Evolutionary conservation across 495 filamentous ascomycete genomes (phyloP).

Genomic region (Aspergillus haitiensis): DNA sequence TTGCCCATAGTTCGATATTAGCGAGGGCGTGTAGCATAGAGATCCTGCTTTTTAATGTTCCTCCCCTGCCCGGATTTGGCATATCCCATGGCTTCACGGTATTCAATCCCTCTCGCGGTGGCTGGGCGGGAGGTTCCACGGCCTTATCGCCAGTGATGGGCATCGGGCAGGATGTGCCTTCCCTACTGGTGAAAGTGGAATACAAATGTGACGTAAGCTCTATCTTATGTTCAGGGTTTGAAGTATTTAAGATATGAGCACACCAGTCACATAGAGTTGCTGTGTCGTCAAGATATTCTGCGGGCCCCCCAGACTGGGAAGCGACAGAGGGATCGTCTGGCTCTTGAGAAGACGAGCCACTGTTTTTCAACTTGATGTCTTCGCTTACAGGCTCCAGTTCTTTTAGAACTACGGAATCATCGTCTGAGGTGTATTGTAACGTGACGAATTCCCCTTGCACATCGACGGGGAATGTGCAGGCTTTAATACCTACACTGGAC

Average conservation of each 20-base stretch:
- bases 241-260: slow-evolving; percentile 50
- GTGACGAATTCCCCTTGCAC: slow-evolving; percentile 39
- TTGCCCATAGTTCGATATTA: slow-evolving; percentile 57
- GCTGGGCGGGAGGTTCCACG: slow-evolving; percentile 41
- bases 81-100: slow-evolving; percentile 45
- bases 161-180: slow-evolving; percentile 46
- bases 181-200: slow-evolving; percentile 42
- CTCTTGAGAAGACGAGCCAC: slow-evolving; percentile 18
- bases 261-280: slow-evolving; percentile 55
- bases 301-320: slow-evolving; percentile 11
- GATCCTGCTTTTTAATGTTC: slow-evolving; percentile 50
- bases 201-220: slow-evolving; percentile 52
- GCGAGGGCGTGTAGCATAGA: slow-evolving; percentile 54
- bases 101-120: slow-evolving; percentile 46
- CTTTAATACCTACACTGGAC: slow-evolving; percentile 54
- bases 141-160: slow-evolving; percentile 41
- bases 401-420: slow-evolving; percentile 28
- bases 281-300: slow-evolving; percentile 43
- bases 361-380: slow-evolving; percentile 48
- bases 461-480: slow-evolving; percentile 52
- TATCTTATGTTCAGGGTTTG: slow-evolving; percentile 54
- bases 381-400: slow-evolving; percentile 51
- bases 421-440: slow-evolving; percentile 33
- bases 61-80: slow-evolving; percentile 45
- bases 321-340: slow-evolving; percentile 13